These are phyloP conservation scores for Aspergillus egyptiacus DNA, from an alignment of 495 filamentous ascomycete species.

Conservation along the genomic window DNA sequence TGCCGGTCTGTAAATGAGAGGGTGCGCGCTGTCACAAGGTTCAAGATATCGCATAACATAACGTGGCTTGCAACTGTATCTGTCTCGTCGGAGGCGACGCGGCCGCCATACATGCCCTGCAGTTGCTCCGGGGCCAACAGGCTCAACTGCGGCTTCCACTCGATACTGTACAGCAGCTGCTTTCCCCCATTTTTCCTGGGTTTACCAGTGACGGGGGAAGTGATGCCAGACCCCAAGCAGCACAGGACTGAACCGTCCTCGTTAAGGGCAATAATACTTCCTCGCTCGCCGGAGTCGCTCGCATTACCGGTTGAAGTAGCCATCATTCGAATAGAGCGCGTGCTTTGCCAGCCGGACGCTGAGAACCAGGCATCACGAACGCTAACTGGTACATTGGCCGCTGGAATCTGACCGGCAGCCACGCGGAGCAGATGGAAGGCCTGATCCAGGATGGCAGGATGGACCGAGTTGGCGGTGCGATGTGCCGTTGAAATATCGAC, in stretches of 20 bases:
- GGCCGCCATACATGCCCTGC: neutral
- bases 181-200: neutral
- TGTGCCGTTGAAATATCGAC: slow-evolving; percentile 13
- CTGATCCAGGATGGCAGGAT: slow-evolving; percentile 25
- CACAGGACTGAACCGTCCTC: slow-evolving; percentile 6
- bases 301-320: neutral
- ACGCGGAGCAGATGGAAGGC: slow-evolving; percentile 7
- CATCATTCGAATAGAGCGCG: neutral
- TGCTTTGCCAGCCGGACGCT: slow-evolving; percentile 5
- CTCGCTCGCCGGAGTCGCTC: neutral
- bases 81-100: neutral
- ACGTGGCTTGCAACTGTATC: neutral
- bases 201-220: neutral
- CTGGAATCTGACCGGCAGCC: neutral
- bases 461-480: slow-evolving; percentile 14
- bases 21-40: neutral
- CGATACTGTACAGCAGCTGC: slow-evolving; percentile 5
- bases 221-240: neutral
- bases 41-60: neutral
- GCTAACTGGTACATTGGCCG: slow-evolving; percentile 3
- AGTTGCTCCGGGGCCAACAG: slow-evolving; percentile 4
- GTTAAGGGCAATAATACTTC: neutral
- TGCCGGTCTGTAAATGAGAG: neutral
- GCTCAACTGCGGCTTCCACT: slow-evolving; percentile 16
- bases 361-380: slow-evolving; percentile 10